Conservation (phyloP, 805 yeast species). For the Zygoascus ofunaensis region DNA sequence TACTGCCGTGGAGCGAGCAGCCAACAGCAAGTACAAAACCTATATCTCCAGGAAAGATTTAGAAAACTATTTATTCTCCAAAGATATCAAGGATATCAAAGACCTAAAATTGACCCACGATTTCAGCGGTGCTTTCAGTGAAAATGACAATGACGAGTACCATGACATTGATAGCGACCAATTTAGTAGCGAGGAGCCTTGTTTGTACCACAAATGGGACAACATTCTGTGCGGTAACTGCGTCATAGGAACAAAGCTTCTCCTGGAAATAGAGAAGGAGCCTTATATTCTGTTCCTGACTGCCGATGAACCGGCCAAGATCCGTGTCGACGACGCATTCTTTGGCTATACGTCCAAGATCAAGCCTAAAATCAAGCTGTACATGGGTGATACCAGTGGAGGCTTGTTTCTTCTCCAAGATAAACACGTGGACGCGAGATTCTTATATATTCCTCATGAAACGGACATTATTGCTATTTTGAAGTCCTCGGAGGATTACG, state of each 20-base stretch:
- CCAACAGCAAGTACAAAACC: neutral
- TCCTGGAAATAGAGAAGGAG: neutral
- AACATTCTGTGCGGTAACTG: neutral
- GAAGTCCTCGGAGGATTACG: neutral
- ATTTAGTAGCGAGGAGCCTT: neutral
- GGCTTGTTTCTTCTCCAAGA: neutral
- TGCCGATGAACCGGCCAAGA: neutral
- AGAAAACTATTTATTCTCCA: too few species aligned
- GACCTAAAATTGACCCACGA: too few species aligned
- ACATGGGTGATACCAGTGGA: neutral
- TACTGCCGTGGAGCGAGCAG: neutral
- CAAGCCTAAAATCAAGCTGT: neutral
- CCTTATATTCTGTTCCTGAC: neutral
- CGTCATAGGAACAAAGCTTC: neutral
- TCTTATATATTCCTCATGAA: neutral
- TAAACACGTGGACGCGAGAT: neutral
- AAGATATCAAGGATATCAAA: too few species aligned
- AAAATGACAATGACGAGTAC: neutral
- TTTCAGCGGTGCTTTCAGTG: too few species aligned
- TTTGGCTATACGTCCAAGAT: neutral
- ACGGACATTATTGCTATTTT: neutral
- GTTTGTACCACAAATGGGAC: neutral
- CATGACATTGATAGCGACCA: neutral
- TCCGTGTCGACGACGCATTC: neutral
- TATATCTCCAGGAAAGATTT: neutral